These are phyloP conservation scores for Paraleonurus japonicus DNA, from an alignment of 257 asterid species.

Conservation along the genomic window DNA sequence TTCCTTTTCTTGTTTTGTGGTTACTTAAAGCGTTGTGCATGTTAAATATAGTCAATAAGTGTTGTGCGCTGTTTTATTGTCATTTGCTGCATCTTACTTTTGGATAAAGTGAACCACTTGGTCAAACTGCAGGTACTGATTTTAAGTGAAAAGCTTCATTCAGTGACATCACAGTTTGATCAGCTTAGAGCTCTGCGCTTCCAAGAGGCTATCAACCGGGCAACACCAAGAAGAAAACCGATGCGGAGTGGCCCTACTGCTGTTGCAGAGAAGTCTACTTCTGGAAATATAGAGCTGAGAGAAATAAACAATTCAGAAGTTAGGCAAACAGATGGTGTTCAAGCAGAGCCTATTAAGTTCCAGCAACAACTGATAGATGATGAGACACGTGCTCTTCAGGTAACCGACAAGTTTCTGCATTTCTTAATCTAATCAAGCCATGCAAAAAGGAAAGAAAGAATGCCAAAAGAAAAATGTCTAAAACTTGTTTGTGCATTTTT, in stretches of 20 bases:
- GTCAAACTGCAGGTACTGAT: conserved; percentile 64
- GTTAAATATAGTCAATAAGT: not conserved
- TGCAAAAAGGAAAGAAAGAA: not conserved
- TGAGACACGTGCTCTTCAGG: conserved; percentile 94
- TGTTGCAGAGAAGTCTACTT: conserved; percentile 37
- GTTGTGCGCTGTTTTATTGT: not conserved
- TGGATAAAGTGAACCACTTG: not conserved
- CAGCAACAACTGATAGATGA: conserved; percentile 79
- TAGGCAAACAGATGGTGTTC: conserved; percentile 45
- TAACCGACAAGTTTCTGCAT: conserved; percentile 22
- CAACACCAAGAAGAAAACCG: conserved; percentile 70
- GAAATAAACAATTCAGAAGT: conserved; percentile 40
- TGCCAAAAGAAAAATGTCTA: not conserved
- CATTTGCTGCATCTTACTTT: not conserved
- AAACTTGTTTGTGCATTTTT: not conserved
- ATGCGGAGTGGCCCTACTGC: conserved; percentile 34
- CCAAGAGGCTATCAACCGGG: conserved; percentile 88
- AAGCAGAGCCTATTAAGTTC: conserved; percentile 52
- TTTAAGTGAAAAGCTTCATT: conserved; percentile 84
- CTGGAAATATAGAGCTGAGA: conserved; percentile 29
- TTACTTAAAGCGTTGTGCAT: not conserved
- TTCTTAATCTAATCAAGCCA: not conserved
- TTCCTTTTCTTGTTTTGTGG: not conserved
- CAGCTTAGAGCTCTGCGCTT: conserved; percentile 90
- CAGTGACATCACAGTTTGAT: conserved; percentile 86